Evolutionary conservation across 345 rosid species (phyloP).

Genomic region (Hibiscus mutabilis): DNA sequence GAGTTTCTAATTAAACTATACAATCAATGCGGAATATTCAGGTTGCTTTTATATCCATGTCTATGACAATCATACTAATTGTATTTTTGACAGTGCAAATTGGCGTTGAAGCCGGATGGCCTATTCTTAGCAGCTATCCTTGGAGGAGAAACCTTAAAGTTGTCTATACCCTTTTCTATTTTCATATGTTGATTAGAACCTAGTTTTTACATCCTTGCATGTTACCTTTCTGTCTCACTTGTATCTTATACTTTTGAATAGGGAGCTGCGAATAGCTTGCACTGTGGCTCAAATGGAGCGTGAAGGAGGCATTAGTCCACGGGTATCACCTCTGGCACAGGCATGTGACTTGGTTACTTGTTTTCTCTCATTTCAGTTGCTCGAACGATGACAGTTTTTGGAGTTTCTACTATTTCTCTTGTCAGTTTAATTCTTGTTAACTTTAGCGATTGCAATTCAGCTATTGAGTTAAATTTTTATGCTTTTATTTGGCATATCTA

Average conservation of each 20-base stretch:
- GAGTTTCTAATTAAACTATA: background rate
- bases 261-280: constrained; percentile 95
- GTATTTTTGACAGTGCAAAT: constrained; percentile 57
- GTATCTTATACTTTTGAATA: constrained; percentile 18
- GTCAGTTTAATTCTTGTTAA: too few relatives aligned
- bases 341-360: constrained; percentile 26
- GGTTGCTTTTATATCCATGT: constrained; percentile 5
- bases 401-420: background rate
- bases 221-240: constrained; percentile 1
- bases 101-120: constrained; percentile 98
- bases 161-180: constrained; percentile 18
- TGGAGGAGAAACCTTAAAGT: constrained; percentile 99
- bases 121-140: constrained; percentile 95
- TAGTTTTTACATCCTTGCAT: background rate
- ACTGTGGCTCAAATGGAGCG: constrained; percentile 98
- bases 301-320: constrained; percentile 97
- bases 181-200: background rate
- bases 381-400: background rate
- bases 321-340: constrained; percentile 93
- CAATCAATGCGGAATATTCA: constrained; percentile 7
- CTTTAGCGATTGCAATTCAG: background rate
- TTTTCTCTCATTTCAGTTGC: background rate
- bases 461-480: background rate
- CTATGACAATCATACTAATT: constrained; percentile 24
- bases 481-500: background rate